Evolutionary conservation across 202 grass and related monocot species (phyloP), one percentile per base, ranked within the genome.

Genomic region (Bolboschoenoplectus hybrid): DNA sequence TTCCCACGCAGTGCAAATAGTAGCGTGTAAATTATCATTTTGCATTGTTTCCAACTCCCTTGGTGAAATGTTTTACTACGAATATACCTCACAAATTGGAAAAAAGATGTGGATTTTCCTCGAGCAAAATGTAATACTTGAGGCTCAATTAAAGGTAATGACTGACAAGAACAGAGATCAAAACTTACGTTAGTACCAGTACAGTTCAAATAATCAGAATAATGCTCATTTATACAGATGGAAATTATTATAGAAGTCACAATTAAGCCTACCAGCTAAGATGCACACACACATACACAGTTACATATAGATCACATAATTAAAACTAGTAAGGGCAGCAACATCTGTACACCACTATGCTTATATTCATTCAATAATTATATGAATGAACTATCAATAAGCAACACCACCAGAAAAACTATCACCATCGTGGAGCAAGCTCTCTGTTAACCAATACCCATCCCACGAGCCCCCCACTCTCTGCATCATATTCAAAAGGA

Each of bases 361-460:
- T 19, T 60, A 76, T 55, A 41, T 9, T 10, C 13, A 40, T 41
- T 43, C 55, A 80, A 58, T 20, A 60, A 60, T 80, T 40, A 60
- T 41, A 78, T 58, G 26, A 26, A 26, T 60, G 3, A 80, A 20
- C 0, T 60, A 84, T 97, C 84, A 97, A 87, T 99, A 94, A 94
- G 97, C 92, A 80, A 98, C 72, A 9, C 90, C 97, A 14, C 90
- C 89, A 0, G 93, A 88, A 83, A 99, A 90, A 2, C 85, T 77
- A 63, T 97, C 97, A 43, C 90, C 86, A 17, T 98, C 89, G 20
- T 89, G 89, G 78, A 92, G 85, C 88, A 99, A 70, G 83, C 93
- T 97, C 88, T 99, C 97, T 50, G 97, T 97, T 81, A 99, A 82
- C 93, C 90, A 99, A 83, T 97, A 99, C 43, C 97, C 97, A 85